Conservation (phyloP, 257 asterid genomes). For the Haberlea rhodopensis region DNA sequence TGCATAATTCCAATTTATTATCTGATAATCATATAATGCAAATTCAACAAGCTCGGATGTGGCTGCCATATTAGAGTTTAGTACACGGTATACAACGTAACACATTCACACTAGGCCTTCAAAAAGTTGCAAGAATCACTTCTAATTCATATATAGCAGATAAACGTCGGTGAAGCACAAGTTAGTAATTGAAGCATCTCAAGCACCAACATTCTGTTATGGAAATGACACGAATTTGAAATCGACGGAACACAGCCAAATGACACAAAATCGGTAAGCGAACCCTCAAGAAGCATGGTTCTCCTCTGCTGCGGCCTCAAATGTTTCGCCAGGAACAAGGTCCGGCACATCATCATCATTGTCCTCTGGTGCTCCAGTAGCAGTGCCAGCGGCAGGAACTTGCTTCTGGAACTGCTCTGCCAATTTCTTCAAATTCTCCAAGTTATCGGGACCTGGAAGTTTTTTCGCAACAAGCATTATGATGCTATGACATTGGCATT, state of each 20-base stretch:
- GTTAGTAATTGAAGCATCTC: not conserved
- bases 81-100: too few relatives aligned
- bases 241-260: constrained; percentile 27
- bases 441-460: constrained; percentile 67
- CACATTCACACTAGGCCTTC: too few relatives aligned
- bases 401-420: constrained; percentile 79
- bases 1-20: too few relatives aligned
- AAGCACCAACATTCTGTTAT: not conserved
- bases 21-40: too few relatives aligned
- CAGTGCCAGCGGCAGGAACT: constrained; percentile 43
- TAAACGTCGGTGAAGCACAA: too few relatives aligned
- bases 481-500: not conserved
- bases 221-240: constrained; percentile 13
- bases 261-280: constrained; percentile 36
- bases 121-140: too few relatives aligned
- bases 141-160: too few relatives aligned
- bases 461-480: not conserved
- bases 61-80: too few relatives aligned
- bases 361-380: constrained; percentile 23
- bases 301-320: constrained; percentile 71
- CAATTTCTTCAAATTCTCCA: constrained; percentile 66
- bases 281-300: constrained; percentile 31
- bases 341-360: constrained; percentile 70
- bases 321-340: constrained; percentile 60
- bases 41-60: too few relatives aligned